Evolutionary conservation across 345 rosid species (phyloP).

Genomic region (Lepidium africanum): DNA sequence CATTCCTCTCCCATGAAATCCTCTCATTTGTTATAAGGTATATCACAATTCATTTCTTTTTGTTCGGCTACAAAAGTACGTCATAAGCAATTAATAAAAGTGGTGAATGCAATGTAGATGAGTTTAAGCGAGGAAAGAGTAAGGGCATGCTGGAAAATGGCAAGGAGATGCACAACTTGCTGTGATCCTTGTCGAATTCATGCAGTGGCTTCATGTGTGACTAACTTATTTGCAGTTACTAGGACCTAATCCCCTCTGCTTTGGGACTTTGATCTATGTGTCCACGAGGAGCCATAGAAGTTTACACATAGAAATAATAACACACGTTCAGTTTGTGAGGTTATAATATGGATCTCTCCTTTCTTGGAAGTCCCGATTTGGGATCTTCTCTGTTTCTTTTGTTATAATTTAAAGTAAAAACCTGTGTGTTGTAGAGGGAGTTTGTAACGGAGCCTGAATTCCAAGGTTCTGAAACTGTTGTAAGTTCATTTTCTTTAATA

Average conservation of each 20-base stretch:
- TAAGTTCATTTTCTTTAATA: slow-evolving; percentile 3
- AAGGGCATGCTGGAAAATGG: slow-evolving; percentile 3
- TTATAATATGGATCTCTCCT: slow-evolving; percentile 9
- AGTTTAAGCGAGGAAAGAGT: slow-evolving; percentile 6
- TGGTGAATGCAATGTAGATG: neutral
- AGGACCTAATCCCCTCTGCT: slow-evolving; percentile 8
- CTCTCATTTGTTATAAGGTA: slow-evolving; percentile 19
- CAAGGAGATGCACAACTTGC: slow-evolving; percentile 17
- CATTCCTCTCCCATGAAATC: slow-evolving; percentile 45
- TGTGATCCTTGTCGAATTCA: slow-evolving; percentile 14
- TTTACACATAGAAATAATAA: slow-evolving; percentile 8
- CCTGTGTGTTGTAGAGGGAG: neutral
- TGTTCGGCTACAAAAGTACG: neutral
- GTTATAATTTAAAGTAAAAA: slow-evolving; percentile 9
- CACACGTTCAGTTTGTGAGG: slow-evolving; percentile 12
- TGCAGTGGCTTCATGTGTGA: slow-evolving; percentile 15
- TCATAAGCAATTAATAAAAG: neutral
- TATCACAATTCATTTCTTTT: neutral
- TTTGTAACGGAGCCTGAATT: neutral
- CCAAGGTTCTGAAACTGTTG: neutral
- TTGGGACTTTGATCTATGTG: slow-evolving; percentile 12
- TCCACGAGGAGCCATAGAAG: slow-evolving; percentile 6
- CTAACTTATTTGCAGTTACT: slow-evolving; percentile 18
- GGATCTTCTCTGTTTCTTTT: slow-evolving; percentile 7
- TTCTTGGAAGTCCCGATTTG: neutral